These are phyloP conservation scores for Pulveroboletus sp. DNA, from an alignment of 768 basidiomycete genomes.

Conservation along the genomic window DNA sequence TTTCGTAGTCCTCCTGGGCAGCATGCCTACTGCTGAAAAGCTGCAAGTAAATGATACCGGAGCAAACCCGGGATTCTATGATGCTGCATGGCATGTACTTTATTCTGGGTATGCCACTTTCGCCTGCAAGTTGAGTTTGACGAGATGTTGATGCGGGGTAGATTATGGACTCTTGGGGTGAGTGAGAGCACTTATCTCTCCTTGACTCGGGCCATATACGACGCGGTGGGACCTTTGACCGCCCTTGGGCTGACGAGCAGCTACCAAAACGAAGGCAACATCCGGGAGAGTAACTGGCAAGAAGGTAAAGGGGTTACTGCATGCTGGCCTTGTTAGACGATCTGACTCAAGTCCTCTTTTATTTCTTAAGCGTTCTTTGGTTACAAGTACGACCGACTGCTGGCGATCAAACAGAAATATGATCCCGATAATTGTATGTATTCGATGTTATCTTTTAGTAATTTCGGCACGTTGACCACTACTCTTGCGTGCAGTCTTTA, in stretches of 20 bases:
- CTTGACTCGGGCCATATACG: neutral
- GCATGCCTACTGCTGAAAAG: slow-evolving; percentile 9
- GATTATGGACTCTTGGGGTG: slow-evolving; percentile 8
- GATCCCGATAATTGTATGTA: slow-evolving; percentile 12
- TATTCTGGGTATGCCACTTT: slow-evolving; percentile 2
- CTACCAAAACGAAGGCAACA: slow-evolving; percentile 12
- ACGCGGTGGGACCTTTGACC: slow-evolving; percentile 1
- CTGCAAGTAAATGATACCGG: slow-evolving; percentile 13
- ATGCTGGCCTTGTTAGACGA: neutral
- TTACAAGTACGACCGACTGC: slow-evolving; percentile 13
- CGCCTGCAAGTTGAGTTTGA: neutral
- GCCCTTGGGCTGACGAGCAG: slow-evolving; percentile 5
- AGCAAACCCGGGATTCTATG: slow-evolving; percentile 19
- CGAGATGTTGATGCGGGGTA: neutral
- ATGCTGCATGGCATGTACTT: slow-evolving; percentile 14
- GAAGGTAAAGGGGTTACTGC: neutral
- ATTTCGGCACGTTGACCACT: neutral
- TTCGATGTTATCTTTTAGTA: too few species aligned
- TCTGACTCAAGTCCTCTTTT: too few species aligned
- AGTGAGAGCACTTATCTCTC: neutral
- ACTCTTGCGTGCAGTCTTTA: neutral
- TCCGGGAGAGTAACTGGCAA: slow-evolving; percentile 7
- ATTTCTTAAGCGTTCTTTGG: slow-evolving; percentile 14
- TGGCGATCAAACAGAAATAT: slow-evolving; percentile 13
- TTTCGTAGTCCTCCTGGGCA: slow-evolving; percentile 7